A percentile compares a stretch with the other conserved stretches of the same genome.
These are phyloP conservation scores for Eucommia ulmoides DNA, from an alignment of 257 asterid species.

Conservation along the genomic window DNA sequence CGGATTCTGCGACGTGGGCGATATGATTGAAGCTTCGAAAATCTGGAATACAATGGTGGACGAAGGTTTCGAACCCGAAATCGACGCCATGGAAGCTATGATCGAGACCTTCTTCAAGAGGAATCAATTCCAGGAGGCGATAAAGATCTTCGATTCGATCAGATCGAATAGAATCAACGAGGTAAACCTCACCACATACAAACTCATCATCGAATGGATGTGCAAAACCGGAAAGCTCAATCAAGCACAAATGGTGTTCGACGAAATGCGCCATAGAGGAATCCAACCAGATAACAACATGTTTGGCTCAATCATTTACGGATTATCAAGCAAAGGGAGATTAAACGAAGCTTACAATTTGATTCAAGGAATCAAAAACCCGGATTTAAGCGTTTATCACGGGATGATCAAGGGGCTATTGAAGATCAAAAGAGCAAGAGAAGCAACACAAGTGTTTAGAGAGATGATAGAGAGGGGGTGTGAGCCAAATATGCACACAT, in stretches of 20 bases:
- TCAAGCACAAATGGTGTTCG: constrained; percentile 39
- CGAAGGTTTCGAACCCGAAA: constrained; percentile 44
- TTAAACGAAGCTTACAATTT: constrained; percentile 46
- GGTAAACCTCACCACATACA: constrained; percentile 41
- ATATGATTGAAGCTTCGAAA: constrained; percentile 74
- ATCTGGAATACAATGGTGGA: constrained; percentile 83
- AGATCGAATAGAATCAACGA: constrained; percentile 34
- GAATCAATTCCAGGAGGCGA: constrained; percentile 35
- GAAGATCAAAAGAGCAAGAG: constrained; percentile 54
- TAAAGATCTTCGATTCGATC: constrained; percentile 62
- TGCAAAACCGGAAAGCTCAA: constrained; percentile 62
- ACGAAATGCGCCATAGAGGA: constrained; percentile 62
- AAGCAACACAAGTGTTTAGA: constrained; percentile 79
- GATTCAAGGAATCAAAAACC: constrained; percentile 34
- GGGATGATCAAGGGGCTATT: constrained; percentile 82
- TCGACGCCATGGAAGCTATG: constrained; percentile 33
- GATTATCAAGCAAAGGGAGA: constrained; percentile 52
- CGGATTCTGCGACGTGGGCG: constrained; percentile 79
- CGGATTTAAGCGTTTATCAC: constrained; percentile 51
- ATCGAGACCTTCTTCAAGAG: constrained; percentile 61
- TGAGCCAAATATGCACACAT: constrained; percentile 92
- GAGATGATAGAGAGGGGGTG: constrained; percentile 74
- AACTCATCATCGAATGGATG: constrained; percentile 68
- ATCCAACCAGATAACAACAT: constrained; percentile 35
- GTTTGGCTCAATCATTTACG: constrained; percentile 38